These are phyloP conservation scores for Boletellus ananiceps DNA, from an alignment of 768 basidiomycete species.

Conservation along the genomic window DNA sequence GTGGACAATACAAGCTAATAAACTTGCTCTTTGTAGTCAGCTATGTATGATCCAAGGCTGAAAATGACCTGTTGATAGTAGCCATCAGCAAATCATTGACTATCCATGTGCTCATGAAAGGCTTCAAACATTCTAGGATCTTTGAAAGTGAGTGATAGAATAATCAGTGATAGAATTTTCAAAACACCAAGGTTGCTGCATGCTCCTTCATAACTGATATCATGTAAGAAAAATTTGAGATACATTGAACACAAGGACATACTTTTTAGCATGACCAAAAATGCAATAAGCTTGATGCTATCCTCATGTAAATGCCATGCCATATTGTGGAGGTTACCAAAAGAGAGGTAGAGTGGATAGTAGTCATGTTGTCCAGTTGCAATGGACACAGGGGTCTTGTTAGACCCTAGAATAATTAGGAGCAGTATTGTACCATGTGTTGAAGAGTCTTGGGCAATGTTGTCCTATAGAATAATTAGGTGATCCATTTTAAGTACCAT, in stretches of 20 bases:
- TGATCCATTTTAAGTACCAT: background rate
- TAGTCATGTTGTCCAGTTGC: slow-evolving; percentile 3
- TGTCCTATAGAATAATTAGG: background rate
- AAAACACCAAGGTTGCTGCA: slow-evolving; percentile 10
- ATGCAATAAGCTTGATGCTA: background rate
- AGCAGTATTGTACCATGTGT: background rate
- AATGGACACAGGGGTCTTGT: slow-evolving; percentile 1
- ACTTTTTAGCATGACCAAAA: slow-evolving; percentile 8
- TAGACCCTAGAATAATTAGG: background rate
- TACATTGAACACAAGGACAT: background rate
- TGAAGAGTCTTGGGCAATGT: background rate
- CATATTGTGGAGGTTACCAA: slow-evolving; percentile 4
- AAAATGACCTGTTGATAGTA: slow-evolving; percentile 12
- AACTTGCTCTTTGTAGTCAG: background rate
- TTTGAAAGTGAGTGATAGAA: slow-evolving; percentile 22
- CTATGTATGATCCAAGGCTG: background rate
- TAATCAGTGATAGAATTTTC: slow-evolving; percentile 28
- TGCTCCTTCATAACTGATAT: background rate
- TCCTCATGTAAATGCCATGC: background rate
- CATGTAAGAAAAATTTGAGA: background rate
- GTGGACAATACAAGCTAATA: background rate
- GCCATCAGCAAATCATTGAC: slow-evolving; percentile 30
- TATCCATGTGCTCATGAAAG: slow-evolving; percentile 24
- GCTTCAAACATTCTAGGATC: slow-evolving; percentile 25
- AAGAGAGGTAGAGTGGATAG: background rate